Base-by-base conservation (phyloP, 2,329 filamentous ascomycete species). In the Aureobasidium uvarum region DNA sequence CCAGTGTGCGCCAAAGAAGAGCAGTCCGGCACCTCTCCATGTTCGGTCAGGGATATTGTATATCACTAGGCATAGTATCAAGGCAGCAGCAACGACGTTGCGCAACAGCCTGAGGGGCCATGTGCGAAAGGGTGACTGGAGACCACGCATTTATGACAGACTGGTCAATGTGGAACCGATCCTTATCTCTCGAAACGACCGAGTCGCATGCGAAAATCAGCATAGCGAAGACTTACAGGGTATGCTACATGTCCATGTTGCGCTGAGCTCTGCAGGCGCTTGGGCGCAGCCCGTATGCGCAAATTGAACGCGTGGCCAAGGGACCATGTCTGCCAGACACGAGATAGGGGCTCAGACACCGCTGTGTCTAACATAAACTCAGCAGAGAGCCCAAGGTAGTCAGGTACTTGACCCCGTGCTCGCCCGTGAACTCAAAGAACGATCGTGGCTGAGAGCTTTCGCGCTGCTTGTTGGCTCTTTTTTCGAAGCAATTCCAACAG, bases 1-100 rank as follows among this genome's bases (percentile, higher is more conserved):
- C 52, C 36, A 55, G 6, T 55, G 52, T 2, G 52, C 36, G 14
- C 52, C 52, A 28, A 55, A 55, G 33, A 55, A 20, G 13, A 55
- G 52, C 36, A 55, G 36, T 5, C 11, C 14, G 2, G 52, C 52
- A 6, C 52, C 52, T 41, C 52, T 41, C 36, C 52, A 41, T 28
- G 36, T 55, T 20, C 52, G 52, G 14, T 55, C 52, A 5, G 52
- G 52, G n/a, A 55, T 55, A 41, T 55, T 36, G 36, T 55, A 41
- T 10, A 55, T 5, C 3, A 55, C 14, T 4, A 55, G 36, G 23
- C 33, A 55, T n/a, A 55, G 14, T 18, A 55, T 25, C 36, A 55
- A 55, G 36, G 20, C 20, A 28, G 52, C 52, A 25, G 52, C 52
- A 7, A 20, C 10, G 23, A 55, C 20, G 23, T 55, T 55, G n/a